Conservation (phyloP, 441 rosid genomes). For the Theobroma grandiflorum region DNA sequence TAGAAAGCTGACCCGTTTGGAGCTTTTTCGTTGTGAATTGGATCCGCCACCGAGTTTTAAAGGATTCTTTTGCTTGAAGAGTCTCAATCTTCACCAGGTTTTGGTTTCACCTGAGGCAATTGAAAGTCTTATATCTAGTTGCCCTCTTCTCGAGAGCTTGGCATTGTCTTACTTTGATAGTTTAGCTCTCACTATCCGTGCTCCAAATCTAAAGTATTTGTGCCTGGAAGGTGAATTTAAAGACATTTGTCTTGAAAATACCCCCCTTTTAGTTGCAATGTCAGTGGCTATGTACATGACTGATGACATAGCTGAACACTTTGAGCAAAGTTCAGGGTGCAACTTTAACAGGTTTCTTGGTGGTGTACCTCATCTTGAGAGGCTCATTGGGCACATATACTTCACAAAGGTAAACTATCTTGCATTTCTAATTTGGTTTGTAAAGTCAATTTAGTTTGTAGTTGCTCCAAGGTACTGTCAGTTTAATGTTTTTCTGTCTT, state of each 20-base stretch:
- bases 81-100: conserved; percentile 82
- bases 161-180: conserved; percentile 84
- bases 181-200: conserved; percentile 68
- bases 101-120: conserved; percentile 77
- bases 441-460: background rate
- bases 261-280: conserved; percentile 69
- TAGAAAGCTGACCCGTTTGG: conserved; percentile 68
- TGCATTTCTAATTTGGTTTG: background rate
- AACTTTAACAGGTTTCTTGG: conserved; percentile 85
- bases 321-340: conserved; percentile 84
- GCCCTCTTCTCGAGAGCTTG: conserved; percentile 83
- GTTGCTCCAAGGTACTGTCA: background rate
- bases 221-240: conserved; percentile 89
- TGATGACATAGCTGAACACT: conserved; percentile 74
- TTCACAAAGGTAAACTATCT: conserved; percentile 76
- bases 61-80: conserved; percentile 75
- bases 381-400: conserved; percentile 81
- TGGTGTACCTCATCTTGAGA: conserved; percentile 82
- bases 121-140: conserved; percentile 74
- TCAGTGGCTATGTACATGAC: conserved; percentile 90
- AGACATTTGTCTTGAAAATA: conserved; percentile 75
- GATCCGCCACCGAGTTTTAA: conserved; percentile 73
- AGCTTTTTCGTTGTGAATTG: conserved; percentile 79
- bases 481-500: background rate
- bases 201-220: conserved; percentile 87